Base-by-base conservation (phyloP, 108 stramenopile genomes). In the Mayamaea pseudoterrestris region DNA sequence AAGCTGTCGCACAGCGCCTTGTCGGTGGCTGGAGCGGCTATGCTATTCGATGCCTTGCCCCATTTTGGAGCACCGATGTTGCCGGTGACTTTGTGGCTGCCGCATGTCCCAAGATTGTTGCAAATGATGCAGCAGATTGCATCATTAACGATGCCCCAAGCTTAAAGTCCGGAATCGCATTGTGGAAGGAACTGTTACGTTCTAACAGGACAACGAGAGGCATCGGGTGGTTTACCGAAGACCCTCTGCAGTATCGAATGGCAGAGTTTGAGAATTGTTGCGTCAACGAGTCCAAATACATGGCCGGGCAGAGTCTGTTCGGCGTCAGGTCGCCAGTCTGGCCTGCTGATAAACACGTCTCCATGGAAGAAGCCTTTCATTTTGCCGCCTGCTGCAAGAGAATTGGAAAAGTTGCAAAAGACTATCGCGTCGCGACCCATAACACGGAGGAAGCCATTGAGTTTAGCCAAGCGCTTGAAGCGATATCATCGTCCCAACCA, bases 31-130 rank as follows among this genome's bases (percentile, higher is more conserved):
- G 89, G 89, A 83, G 77, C 4, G 80, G 78, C 12, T 69, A 75
- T 51, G 84, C 83, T 20, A 83, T 91, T 53, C 60, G 76, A 39
- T 42, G 67, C 17, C 47, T 91, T 20, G 80, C 82, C 20, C 80
- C 83, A 1, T 61, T 76, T 7, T 91, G 89, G 89, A 79, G 67
- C 27, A 86, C 79, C 4, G 77, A 91, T 60, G 89, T 91, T 1
- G 77, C 74, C 20, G 60, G 58, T 8, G 83, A 86, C 47, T 91
- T 81, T 48, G 27, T 84, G 3, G 76, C 82, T 2, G 73, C 84
- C n/a, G 48, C 50, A 18, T 86, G 83, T 56, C 74, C 69, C 7
- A 91, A 91, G 51, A 52, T 91, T 7, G 73, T 91, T 35, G 89
- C 84, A 6, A 70, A 83, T 35, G 89, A 91, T 66, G 53, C 75